A percentile compares a stretch with the other conserved stretches of the same genome.
phyloP scores from a whole-genome alignment of 73 alveolate genomes.

The Stentor coeruleus region DNA sequence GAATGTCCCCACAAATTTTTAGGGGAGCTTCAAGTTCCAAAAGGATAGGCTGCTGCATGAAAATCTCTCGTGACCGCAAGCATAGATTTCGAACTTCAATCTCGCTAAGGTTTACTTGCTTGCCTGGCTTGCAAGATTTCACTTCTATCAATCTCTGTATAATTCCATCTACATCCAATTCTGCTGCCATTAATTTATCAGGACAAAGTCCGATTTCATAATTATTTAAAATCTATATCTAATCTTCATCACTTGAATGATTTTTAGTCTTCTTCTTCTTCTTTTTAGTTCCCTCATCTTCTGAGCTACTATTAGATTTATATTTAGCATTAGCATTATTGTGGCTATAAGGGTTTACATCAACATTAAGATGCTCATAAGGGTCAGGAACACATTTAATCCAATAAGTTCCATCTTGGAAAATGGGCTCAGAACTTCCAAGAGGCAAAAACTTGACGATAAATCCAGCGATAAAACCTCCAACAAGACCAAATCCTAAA shows the following conservation, averaged over 20 bases:
- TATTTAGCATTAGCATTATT: no score
- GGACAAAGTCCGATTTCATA: background rate
- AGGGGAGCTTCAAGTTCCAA: slow-evolving; percentile 83
- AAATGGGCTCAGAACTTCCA: background rate
- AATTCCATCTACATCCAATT: slow-evolving; percentile 78
- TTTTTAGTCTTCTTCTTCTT: no score
- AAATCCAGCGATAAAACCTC: slow-evolving; percentile 13
- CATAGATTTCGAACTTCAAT: slow-evolving; percentile 81
- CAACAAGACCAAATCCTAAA: background rate
- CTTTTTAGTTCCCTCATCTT: no score
- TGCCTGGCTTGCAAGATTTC: slow-evolving; percentile 89
- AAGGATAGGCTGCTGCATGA: slow-evolving; percentile 73
- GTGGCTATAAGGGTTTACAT: no score
- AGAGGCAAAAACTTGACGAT: background rate
- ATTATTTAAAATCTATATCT: background rate
- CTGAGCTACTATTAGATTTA: no score
- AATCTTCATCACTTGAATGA: slow-evolving; percentile 28
- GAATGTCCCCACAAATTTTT: slow-evolving; percentile 69
- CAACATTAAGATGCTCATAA: background rate
- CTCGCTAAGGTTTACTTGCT: slow-evolving; percentile 79
- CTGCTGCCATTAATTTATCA: slow-evolving; percentile 31
- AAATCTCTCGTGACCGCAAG: slow-evolving; percentile 73
- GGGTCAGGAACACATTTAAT: slow-evolving; percentile 1
- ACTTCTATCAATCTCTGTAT: slow-evolving; percentile 80
- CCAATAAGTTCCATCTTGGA: background rate